A percentile compares a stretch with the other conserved stretches of the same genome.
phyloP scores from a whole-genome alignment of 768 basidiomycete genomes.

The Sistotremastrum suecicum region DNA sequence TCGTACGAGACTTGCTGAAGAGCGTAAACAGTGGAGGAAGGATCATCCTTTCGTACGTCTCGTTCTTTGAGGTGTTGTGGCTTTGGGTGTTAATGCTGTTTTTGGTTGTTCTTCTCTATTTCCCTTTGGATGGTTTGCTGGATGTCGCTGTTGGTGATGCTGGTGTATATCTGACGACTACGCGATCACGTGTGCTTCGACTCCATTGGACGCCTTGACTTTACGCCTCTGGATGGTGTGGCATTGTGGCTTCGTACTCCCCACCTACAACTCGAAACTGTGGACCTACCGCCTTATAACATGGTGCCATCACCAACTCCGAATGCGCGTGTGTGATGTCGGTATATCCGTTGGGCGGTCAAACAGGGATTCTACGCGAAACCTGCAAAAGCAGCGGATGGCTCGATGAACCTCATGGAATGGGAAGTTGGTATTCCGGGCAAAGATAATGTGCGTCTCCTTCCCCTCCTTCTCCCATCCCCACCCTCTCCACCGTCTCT shows the following conservation, averaged over 20 bases:
- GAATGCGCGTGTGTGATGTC: background rate
- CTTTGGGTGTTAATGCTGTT: background rate
- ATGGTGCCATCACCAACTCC: background rate
- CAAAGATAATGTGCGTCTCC: slow-evolving; percentile 60
- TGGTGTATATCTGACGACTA: background rate
- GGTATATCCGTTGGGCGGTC: background rate
- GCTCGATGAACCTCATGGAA: slow-evolving; percentile 90
- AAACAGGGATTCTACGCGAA: slow-evolving; percentile 91
- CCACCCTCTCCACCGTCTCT: slow-evolving; percentile 4
- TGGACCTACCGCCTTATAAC: background rate
- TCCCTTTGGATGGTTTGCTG: too few species aligned
- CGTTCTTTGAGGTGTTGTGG: background rate
- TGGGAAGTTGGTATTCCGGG: slow-evolving; percentile 99
- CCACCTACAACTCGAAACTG: background rate
- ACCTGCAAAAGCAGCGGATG: slow-evolving; percentile 79
- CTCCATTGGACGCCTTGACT: background rate
- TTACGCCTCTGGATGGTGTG: too few species aligned
- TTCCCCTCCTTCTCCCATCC: background rate
- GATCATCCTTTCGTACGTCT: slow-evolving; percentile 92
- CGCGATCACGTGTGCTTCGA: slow-evolving; percentile 1
- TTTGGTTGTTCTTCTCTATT: too few species aligned
- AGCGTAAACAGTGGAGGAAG: slow-evolving; percentile 97
- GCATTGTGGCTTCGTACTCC: slow-evolving; percentile 1
- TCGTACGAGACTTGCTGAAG: slow-evolving; percentile 84
- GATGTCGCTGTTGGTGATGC: too few species aligned